Conservation (phyloP, 2,329 filamentous ascomycete species). For the Scortechinia acanthostroma region DNA sequence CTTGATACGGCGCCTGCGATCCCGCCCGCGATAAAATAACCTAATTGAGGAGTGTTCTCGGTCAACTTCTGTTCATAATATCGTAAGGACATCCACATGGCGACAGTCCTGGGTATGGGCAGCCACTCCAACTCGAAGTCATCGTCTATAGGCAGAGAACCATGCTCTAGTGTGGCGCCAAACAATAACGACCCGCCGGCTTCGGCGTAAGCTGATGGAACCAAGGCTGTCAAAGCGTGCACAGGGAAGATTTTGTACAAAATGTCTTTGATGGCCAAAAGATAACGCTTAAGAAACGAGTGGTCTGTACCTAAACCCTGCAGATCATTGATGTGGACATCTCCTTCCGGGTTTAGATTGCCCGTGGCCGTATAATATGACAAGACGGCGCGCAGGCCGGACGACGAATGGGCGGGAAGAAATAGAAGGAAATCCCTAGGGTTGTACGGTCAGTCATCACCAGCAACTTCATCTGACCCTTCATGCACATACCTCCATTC, state of each 20-base stretch:
- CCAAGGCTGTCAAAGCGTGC: not conserved
- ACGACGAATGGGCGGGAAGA: constrained; percentile 38
- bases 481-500: constrained; percentile 56
- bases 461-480: too few relatives aligned
- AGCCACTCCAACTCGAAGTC: constrained; percentile 29
- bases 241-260: constrained; percentile 1
- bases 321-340: constrained; percentile 57
- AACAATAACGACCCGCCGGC: constrained; percentile 11
- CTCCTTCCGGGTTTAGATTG: constrained; percentile 61
- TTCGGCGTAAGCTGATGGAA: not conserved
- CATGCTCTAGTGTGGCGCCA: constrained; percentile 15
- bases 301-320: constrained; percentile 55
- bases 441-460: not conserved
- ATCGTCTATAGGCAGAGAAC: constrained; percentile 17
- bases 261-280: not conserved
- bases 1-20: constrained; percentile 61
- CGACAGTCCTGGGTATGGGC: constrained; percentile 25
- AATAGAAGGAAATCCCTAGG: constrained; percentile 59
- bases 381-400: constrained; percentile 50
- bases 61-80: constrained; percentile 2
- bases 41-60: constrained; percentile 22
- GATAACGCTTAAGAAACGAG: not conserved
- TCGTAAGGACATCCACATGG: constrained; percentile 24
- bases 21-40: constrained; percentile 66
- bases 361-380: constrained; percentile 61